phyloP scores from a whole-genome alignment of 2,329 filamentous ascomycete species.

The Aureobasidium namibiae region DNA sequence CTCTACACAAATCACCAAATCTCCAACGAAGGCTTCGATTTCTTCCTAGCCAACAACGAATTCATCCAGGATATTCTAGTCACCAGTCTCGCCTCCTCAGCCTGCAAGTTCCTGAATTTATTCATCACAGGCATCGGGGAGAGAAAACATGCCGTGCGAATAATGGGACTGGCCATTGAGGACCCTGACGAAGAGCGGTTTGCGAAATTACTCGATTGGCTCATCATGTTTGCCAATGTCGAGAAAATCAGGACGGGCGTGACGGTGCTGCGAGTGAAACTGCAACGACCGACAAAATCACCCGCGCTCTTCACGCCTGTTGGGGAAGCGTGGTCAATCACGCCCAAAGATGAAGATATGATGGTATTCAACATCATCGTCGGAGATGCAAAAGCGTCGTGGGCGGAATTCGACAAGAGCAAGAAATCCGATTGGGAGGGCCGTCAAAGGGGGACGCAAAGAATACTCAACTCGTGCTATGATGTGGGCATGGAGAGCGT shows the following conservation, averaged over 20 bases:
- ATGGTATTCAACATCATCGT: background rate
- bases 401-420: background rate
- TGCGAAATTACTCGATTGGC: background rate
- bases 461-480: constrained; percentile 1
- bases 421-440: background rate
- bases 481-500: constrained; percentile 8
- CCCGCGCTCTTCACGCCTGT: background rate
- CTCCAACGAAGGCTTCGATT: background rate
- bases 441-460: background rate
- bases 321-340: background rate
- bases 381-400: background rate
- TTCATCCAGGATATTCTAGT: background rate
- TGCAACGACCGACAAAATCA: background rate
- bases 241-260: background rate
- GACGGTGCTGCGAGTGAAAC: background rate
- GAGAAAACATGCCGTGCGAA: background rate
- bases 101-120: background rate
- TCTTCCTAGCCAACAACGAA: background rate
- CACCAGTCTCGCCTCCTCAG: background rate
- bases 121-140: background rate
- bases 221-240: background rate
- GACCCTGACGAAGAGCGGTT: background rate
- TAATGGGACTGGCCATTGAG: background rate
- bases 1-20: background rate
- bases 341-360: background rate